A percentile compares a stretch with the other conserved stretches of the same genome.
These are phyloP conservation scores for Phyllosticta paracitricarpa DNA, from an alignment of 2,329 filamentous ascomycete species.

Conservation along the genomic window DNA sequence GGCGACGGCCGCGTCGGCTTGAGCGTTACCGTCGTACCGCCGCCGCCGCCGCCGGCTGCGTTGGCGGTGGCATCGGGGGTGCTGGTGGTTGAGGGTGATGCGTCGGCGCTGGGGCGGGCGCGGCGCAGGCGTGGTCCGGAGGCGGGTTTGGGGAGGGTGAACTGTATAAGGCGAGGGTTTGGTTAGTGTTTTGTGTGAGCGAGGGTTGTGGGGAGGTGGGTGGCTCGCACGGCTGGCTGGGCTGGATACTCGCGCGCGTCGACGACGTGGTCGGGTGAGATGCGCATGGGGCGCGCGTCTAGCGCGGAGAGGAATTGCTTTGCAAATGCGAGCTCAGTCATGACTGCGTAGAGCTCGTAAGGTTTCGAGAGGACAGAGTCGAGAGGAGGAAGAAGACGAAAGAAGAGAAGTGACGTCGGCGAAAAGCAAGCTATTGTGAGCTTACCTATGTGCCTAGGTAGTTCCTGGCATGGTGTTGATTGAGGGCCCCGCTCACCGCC, in stretches of 20 bases:
- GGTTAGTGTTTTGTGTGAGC: slow-evolving; percentile 46
- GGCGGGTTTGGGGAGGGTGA: slow-evolving; percentile 61
- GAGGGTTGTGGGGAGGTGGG: slow-evolving; percentile 29
- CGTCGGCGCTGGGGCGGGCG: slow-evolving; percentile 22
- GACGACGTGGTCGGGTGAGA: slow-evolving; percentile 83
- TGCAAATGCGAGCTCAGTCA: slow-evolving; percentile 68
- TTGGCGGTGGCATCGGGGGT: slow-evolving; percentile 12
- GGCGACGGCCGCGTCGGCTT: slow-evolving; percentile 54
- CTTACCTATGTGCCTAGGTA: neutral
- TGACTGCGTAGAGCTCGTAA: slow-evolving; percentile 10
- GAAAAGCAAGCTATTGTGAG: neutral
- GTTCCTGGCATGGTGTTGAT: neutral
- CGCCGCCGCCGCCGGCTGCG: slow-evolving; percentile 1
- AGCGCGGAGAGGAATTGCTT: slow-evolving; percentile 72
- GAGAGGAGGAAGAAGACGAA: too few species aligned
- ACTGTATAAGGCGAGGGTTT: slow-evolving; percentile 36
- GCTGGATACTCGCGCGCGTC: slow-evolving; percentile 70
- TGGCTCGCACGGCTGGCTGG: slow-evolving; percentile 59
- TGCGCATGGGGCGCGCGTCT: slow-evolving; percentile 67
- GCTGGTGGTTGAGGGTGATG: slow-evolving; percentile 38
- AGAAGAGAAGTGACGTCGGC: neutral
- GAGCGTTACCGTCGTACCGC: slow-evolving; percentile 45
- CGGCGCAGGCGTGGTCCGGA: slow-evolving; percentile 35
- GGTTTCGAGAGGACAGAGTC: neutral
- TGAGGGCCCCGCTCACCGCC: neutral